Percentiles rank a stretch among this genome's conserved stretches.
Evolutionary conservation across 1,139 yeast species (phyloP).

Genomic region (Saccharomyces hybrid): DNA sequence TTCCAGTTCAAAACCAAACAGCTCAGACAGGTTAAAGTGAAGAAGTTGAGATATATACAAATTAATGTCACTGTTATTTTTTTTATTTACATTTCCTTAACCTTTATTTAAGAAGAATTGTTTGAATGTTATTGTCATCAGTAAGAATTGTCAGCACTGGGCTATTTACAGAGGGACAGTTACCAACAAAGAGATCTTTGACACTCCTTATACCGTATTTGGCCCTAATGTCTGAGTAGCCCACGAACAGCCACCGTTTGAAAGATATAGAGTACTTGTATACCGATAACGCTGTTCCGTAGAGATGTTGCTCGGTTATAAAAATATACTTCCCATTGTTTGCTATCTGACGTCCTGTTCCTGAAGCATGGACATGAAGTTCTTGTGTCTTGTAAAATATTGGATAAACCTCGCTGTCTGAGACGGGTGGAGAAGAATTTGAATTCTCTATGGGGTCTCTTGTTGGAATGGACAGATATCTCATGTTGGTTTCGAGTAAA

Average conservation of each 20-base stretch:
- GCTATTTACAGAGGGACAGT: not conserved
- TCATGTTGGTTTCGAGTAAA: constrained; percentile 1
- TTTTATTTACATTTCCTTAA: not conserved
- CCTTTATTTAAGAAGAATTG: not conserved
- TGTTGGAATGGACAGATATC: constrained; percentile 2
- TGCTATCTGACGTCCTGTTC: not conserved
- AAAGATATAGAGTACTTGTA: constrained; percentile 12
- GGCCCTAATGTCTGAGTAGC: constrained; percentile 21
- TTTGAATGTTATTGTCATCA: not conserved
- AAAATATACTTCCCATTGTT: constrained; percentile 10
- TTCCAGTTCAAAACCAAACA: not conserved
- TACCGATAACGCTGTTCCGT: constrained; percentile 20
- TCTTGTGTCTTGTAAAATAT: not conserved
- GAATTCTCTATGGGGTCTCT: not conserved
- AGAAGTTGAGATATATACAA: not conserved
- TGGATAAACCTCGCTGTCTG: not conserved
- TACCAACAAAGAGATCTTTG: not conserved
- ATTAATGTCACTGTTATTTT: not conserved
- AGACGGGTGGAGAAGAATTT: not conserved
- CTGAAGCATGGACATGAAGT: not conserved
- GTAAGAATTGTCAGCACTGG: not conserved
- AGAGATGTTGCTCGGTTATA: constrained; percentile 19
- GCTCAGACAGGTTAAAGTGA: not conserved
- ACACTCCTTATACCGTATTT: constrained; percentile 17
- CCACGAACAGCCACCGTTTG: constrained; percentile 19